phyloP scores from a whole-genome alignment of 75 land plant genomes.

The Sequoiadendron giganteum region DNA sequence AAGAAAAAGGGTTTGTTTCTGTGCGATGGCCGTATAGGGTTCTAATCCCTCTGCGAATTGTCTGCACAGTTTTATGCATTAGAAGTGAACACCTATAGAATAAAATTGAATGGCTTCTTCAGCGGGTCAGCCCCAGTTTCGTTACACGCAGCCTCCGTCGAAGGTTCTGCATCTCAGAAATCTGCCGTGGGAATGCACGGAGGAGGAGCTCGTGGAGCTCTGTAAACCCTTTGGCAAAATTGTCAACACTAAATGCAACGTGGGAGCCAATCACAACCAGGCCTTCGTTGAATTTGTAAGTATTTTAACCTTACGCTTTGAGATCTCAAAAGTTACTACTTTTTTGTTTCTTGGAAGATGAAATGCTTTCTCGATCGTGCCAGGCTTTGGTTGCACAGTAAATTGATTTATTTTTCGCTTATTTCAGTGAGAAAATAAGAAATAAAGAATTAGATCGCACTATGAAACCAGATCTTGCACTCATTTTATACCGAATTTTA shows the following conservation, averaged over 20 bases:
- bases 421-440: not conserved
- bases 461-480: not conserved
- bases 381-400: not conserved
- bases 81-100: not conserved
- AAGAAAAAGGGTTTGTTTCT: not conserved
- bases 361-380: not conserved
- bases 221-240: conserved; percentile 92
- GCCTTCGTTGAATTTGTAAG: conserved; percentile 97
- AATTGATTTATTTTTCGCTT: not conserved
- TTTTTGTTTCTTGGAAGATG: not conserved
- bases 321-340: not conserved
- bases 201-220: conserved; percentile 88
- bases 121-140: conserved; percentile 86
- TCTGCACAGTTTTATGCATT: not conserved
- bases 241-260: conserved; percentile 95
- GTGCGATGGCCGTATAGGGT: not conserved
- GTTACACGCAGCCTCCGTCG: conserved; percentile 92
- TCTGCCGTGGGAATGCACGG: conserved; percentile 95
- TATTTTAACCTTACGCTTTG: not conserved
- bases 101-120: conserved; percentile 56
- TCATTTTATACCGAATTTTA: not conserved
- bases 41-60: not conserved
- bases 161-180: conserved; percentile 92
- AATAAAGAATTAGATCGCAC: not conserved
- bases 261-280: conserved; percentile 91